Evolutionary conservation across 495 filamentous ascomycete genomes (phyloP).

Genomic region (Penicillium cosmopolitanum): DNA sequence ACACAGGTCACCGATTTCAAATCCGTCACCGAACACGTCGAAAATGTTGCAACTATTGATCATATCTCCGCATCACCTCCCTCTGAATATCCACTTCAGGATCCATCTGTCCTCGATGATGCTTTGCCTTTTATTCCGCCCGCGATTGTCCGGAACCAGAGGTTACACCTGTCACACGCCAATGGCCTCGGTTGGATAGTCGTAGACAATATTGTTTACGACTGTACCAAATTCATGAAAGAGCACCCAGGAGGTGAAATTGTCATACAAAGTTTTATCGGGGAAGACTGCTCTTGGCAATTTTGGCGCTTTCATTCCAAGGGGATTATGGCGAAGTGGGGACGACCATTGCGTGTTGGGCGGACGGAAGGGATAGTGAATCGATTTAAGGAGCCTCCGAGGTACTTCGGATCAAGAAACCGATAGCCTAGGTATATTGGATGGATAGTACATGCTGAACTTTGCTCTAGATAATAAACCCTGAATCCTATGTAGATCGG

Average conservation of each 20-base stretch:
- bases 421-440: background rate
- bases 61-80: background rate
- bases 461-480: no score
- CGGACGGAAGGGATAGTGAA: constrained; percentile 12
- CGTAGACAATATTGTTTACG: constrained; percentile 14
- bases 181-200: constrained; percentile 10
- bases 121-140: background rate
- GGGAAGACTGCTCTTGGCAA: constrained; percentile 22
- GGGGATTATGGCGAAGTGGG: background rate
- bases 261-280: constrained; percentile 16
- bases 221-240: constrained; percentile 14
- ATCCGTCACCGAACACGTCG: background rate
- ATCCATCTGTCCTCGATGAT: background rate
- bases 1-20: constrained; percentile 4
- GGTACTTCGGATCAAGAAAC: constrained; percentile 13
- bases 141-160: background rate
- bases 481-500: no score
- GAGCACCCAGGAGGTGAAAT: constrained; percentile 21
- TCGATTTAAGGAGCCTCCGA: constrained; percentile 14
- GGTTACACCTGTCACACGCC: background rate
- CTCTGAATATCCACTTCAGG: background rate
- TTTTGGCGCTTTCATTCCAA: constrained; percentile 17
- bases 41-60: background rate
- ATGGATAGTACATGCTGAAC: background rate
- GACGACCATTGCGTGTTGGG: constrained; percentile 2